Base-by-base conservation (phyloP, 2,329 filamentous ascomycete species). In the Aspergillus ibericus region DNA sequence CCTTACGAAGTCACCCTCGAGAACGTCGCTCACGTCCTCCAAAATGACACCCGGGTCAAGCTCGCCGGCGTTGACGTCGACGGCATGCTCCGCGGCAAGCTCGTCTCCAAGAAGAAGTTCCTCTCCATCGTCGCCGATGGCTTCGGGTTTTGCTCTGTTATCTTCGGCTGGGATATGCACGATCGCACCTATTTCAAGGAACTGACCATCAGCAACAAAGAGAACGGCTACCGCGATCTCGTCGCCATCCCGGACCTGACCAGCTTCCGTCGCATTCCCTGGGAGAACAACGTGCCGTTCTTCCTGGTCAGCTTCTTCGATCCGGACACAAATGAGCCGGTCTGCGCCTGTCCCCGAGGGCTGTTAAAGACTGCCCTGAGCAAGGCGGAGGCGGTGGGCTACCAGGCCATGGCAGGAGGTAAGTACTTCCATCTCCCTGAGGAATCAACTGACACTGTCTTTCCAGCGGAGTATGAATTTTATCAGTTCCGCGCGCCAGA, bases 161-260 rank as follows among this genome's bases (percentile, higher is more conserved):
- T 96, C 64, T 96, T 96, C 70, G 92, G 93, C 73, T 96, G 93
- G 93, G 92, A 97, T 77, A 96, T 96, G 91, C 92, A 97, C 76
- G 93, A 97, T 71, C 83, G 87, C 79, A 96, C 91, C 10, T 97
- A 96, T 75, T 88, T 91, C 73, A 86, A 84, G 67, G 92, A 96
- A 77, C 84, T 96, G 63, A 85, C 85, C 70, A 89, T 96, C 74
- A 95, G 91, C 77, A 96, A 96, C 78, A 90, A 90, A 66, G 88
- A 91, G 70, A 96, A 96, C 73, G 92, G 92, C 44, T 96, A 96
- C 76, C 85, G 88, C 64, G 93, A 96, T 74, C 78, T 96, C 44
- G 83, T 96, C 52, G 92, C 93, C 13, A 80, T 93, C 36, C 88
- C 92, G 0, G 92, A 97, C 71, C 79, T 96, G 38, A 80, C 77